Base-by-base conservation (phyloP, 805 yeast species). In the Metschnikowia gruessii region DNA sequence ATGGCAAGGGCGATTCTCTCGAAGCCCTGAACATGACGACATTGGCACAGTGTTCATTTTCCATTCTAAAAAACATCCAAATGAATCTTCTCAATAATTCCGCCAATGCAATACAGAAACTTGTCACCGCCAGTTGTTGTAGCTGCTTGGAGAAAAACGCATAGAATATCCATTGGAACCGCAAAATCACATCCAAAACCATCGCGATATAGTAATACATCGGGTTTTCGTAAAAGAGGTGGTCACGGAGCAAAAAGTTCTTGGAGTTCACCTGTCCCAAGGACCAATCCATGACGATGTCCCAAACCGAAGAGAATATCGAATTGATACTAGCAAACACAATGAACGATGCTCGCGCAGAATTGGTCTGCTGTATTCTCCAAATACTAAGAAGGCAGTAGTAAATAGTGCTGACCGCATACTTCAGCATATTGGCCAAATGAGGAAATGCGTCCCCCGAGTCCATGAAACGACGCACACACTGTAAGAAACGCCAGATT, bases 361-460 rank as follows among this genome's bases (percentile, higher is more conserved):
- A 57, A 19, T 63, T 53, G 2, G 61, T 56, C 18, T 65, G 56
- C 33, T 82, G 74, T 42, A 89, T 85, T 52, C 98, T 79, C 63
- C 88, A 91, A 17, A 85, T 67, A 67, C 96, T 86, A 56, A 94
- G 72, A 7, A 83, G 70, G 57, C 82, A 79, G 64, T 87, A 83
- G 64, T 87, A 89, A 18, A 79, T 57, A 2, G 86, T 76, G 2
- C 91, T 77, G 31, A 84, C 66, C 0, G 77, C 58, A 62, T 92
- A 94, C 64, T 94, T 94, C 29, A 74, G 58, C 74, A 88, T 88
- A 58, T 94, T 94, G 4, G 96, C 92, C 48, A 92, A 66, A 73
- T 94, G 99, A 0, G 99, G 99, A 61, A 94, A 94, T 87, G 91
- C 85, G 59, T 91, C 97, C 2, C 95, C 92, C 0, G 97, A 85